A percentile compares a stretch with the other conserved stretches of the same genome.
phyloP scores from a whole-genome alignment of 768 basidiomycete species.

The Naganishia randhawae region DNA sequence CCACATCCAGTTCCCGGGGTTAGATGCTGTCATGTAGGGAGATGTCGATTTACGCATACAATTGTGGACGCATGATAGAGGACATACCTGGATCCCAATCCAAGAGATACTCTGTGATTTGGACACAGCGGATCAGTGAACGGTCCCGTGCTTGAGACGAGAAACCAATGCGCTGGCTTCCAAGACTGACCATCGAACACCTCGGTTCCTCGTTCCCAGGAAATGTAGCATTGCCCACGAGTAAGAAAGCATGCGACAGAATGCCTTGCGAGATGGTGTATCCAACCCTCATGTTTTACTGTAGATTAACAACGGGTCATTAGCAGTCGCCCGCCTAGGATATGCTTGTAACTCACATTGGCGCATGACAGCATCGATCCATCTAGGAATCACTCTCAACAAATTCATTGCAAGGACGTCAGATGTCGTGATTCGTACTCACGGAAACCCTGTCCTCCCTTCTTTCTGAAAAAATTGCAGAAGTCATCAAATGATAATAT shows the following conservation, averaged over 20 bases:
- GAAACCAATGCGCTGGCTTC: not conserved
- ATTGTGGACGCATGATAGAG: not conserved
- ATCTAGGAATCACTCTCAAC: constrained; percentile 26
- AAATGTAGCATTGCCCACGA: constrained; percentile 51
- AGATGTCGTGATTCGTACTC: constrained; percentile 29
- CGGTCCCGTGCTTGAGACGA: not conserved
- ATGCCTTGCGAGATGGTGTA: constrained; percentile 52
- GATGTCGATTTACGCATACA: not conserved
- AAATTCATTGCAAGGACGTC: not conserved
- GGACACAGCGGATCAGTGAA: constrained; percentile 1
- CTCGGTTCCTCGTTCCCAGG: constrained; percentile 53
- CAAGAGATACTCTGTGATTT: constrained; percentile 44
- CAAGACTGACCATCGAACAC: constrained; percentile 50
- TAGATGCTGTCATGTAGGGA: constrained; percentile 7
- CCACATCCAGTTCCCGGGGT: constrained; percentile 53
- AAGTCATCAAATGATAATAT: constrained; percentile 21
- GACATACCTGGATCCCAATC: constrained; percentile 50
- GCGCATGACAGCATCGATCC: constrained; percentile 51
- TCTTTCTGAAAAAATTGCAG: constrained; percentile 35
- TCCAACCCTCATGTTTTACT: constrained; percentile 51
- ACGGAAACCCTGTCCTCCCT: constrained; percentile 51
- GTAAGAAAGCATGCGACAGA: constrained; percentile 52
- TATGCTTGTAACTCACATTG: constrained; percentile 30
- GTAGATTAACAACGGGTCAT: not conserved
- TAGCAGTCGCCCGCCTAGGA: not conserved